Percentiles rank a stretch among this genome's conserved stretches.
phyloP scores from a whole-genome alignment of 2,329 filamentous ascomycete species.

The Colletotrichum sp. region DNA sequence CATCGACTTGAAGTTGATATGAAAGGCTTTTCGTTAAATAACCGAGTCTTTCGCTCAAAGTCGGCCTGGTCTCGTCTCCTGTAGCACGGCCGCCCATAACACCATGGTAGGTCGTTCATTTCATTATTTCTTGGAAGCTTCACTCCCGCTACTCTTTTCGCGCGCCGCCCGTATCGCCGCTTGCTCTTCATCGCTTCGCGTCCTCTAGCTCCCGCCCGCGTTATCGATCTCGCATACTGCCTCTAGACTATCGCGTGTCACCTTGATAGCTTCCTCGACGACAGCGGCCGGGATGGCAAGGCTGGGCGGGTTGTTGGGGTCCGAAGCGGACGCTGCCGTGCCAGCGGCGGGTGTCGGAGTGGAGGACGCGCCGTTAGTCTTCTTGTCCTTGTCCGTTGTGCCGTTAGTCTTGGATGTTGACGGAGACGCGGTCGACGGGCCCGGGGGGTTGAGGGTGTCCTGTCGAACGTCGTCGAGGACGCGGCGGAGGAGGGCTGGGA shows the following conservation, averaged over 20 bases:
- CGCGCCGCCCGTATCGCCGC: neutral
- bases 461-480: slow-evolving; percentile 67
- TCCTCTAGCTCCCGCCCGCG: neutral
- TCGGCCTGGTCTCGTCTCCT: neutral
- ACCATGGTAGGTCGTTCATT: neutral
- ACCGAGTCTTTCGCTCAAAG: neutral
- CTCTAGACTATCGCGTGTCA: slow-evolving; percentile 64
- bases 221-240: slow-evolving; percentile 46
- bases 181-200: neutral
- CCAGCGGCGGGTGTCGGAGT: slow-evolving; percentile 3
- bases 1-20: neutral
- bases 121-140: neutral
- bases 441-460: slow-evolving; percentile 44
- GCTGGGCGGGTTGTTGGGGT: slow-evolving; percentile 31
- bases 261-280: slow-evolving; percentile 66
- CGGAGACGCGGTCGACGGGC: slow-evolving; percentile 29
- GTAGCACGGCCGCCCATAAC: neutral
- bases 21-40: neutral
- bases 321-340: slow-evolving; percentile 15
- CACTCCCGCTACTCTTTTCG: neutral
- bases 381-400: slow-evolving; percentile 15
- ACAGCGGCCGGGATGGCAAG: slow-evolving; percentile 64
- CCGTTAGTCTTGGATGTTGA: slow-evolving; percentile 31
- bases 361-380: slow-evolving; percentile 11
- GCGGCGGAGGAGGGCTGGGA: slow-evolving; percentile 64